Evolutionary conservation across 257 asterid species (phyloP).

Genomic region (Solanum appendiculatum): DNA sequence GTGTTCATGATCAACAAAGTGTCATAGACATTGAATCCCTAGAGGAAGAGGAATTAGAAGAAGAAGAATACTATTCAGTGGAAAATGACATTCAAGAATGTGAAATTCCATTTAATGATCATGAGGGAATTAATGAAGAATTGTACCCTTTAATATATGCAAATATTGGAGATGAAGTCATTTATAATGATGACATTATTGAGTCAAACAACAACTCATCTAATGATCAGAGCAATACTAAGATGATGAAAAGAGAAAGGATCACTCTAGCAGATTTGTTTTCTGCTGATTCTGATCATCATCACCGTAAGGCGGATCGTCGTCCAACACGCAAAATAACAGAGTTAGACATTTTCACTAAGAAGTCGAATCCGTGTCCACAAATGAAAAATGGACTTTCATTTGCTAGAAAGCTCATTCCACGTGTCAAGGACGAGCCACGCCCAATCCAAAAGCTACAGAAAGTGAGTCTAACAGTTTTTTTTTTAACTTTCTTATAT

Average conservation of each 20-base stretch:
- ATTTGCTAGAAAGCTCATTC: conserved; percentile 19
- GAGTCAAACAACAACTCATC: neutral
- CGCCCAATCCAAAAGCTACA: conserved; percentile 44
- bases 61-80: neutral
- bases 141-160: conserved; percentile 17
- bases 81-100: neutral
- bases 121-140: neutral
- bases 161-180: neutral
- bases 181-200: neutral
- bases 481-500: neutral
- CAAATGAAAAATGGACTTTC: conserved; percentile 5
- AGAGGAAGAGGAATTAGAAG: neutral
- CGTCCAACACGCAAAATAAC: neutral
- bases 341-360: neutral
- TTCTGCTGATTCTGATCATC: conserved; percentile 28
- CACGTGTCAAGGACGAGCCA: conserved; percentile 22
- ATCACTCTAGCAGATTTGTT: conserved; percentile 65
- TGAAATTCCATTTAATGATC: neutral
- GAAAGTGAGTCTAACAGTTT: conserved; percentile 14
- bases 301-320: neutral
- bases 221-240: neutral
- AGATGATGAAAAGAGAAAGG: conserved; percentile 25
- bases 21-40: neutral
- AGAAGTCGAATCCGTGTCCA: neutral
- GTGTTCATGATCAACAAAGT: neutral